Base-by-base conservation (phyloP, 2,329 filamentous ascomycete species). In the Paecilomyces dactylethromorphus region DNA sequence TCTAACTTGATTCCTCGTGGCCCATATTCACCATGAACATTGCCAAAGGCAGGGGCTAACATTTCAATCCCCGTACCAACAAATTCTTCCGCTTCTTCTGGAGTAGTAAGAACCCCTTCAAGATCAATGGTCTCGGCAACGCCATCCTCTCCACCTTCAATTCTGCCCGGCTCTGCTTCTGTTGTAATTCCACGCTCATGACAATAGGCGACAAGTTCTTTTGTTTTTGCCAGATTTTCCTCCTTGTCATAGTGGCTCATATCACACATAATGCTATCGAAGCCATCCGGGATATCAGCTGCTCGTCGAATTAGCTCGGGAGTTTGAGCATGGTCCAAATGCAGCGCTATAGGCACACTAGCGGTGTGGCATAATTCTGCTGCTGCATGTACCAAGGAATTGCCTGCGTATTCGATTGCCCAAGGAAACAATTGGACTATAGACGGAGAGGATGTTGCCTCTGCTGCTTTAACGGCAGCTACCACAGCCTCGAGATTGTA, bases 211-310 rank as follows among this genome's bases (percentile, higher is more conserved):
- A 86, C 84, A 55, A 90, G 74, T 63, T 88, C 84, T 56, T 78
- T 78, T 18, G 87, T 90, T 68, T 83, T 79, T 2, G 79, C 76
- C 39, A 91, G 76, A 68, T 90, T 91, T 74, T 90, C 87, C 56
- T 82, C 86, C 65, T 85, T 86, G 64, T 88, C 86, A 67, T 88
- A 85, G 69, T 90, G 87, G 59, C 81, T 84, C 87, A 91, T 91
- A 72, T 91, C 88, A 0, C 90, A 84, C 87, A 91, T 90, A 69
- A 91, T 89, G 62, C 82, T 84, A 72, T 90, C 87, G 64, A 90
- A 90, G 2, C 76, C 81, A 54, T 81, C 78, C n/a, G n/a, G n/a
- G 18, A 84, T 79, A 64, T 86, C 80, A 0, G 85, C 86, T 0
- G 86, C 85, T 3, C 76, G 77, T 15, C 82, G 81, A 62, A 87